Conservation (phyloP, 2,329 filamentous ascomycete species). For the Sporothrix variecibatus region DNA sequence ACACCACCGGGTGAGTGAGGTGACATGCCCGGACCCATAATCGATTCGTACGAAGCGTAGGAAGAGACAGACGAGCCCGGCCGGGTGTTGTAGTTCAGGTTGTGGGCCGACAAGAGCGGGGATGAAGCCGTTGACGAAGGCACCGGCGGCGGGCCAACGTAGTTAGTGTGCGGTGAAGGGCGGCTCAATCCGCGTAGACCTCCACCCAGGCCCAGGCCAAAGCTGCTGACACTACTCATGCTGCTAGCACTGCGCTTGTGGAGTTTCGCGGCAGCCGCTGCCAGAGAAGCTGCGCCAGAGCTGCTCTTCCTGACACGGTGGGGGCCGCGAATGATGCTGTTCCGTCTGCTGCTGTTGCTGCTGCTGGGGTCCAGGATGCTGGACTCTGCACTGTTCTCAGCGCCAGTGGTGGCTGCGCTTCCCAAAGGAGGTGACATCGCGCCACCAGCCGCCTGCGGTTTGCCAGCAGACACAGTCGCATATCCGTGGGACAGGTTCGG, state of each 20-base stretch:
- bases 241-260: constrained; percentile 32
- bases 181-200: constrained; percentile 32
- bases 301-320: constrained; percentile 24
- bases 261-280: constrained; percentile 27
- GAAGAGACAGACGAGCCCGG: constrained; percentile 33
- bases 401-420: not conserved
- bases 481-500: constrained; percentile 32
- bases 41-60: constrained; percentile 32
- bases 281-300: constrained; percentile 24
- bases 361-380: constrained; percentile 36
- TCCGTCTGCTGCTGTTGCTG: constrained; percentile 12
- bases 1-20: constrained; percentile 31
- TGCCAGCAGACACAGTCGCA: constrained; percentile 22
- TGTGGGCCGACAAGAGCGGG: constrained; percentile 28
- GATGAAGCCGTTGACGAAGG: constrained; percentile 32
- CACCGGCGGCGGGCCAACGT: constrained; percentile 31
- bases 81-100: constrained; percentile 25
- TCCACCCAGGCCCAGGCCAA: constrained; percentile 32
- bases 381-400: not conserved
- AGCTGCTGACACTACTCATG: constrained; percentile 31
- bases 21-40: constrained; percentile 31
- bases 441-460: constrained; percentile 15
- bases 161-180: constrained; percentile 34
- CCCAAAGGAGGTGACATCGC: constrained; percentile 20
- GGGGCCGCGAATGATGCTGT: constrained; percentile 32